A percentile compares a stretch with the other conserved stretches of the same genome.
Conservation (phyloP, 2,329 filamentous ascomycete genomes). For the Apiospora marii region DNA sequence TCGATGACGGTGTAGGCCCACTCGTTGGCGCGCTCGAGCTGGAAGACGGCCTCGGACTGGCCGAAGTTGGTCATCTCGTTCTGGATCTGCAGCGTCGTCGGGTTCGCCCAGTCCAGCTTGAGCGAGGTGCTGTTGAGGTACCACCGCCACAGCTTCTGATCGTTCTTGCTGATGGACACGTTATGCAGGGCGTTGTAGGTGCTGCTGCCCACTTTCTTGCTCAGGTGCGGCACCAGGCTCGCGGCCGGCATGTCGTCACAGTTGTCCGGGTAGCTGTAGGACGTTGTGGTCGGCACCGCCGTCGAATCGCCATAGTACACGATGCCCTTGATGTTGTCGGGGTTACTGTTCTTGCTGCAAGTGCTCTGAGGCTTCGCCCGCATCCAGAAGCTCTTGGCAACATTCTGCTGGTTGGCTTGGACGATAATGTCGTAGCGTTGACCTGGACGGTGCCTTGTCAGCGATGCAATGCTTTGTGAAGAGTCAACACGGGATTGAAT, state of each 20-base stretch:
- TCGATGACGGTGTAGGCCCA: conserved; percentile 46
- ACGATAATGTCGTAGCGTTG: conserved; percentile 57
- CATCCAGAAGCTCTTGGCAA: conserved; percentile 55
- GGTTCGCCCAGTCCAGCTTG: conserved; percentile 54
- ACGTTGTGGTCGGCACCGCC: conserved; percentile 31
- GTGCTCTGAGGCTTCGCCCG: conserved; percentile 51
- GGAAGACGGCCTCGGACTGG: conserved; percentile 40
- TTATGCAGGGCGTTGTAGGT: conserved; percentile 36
- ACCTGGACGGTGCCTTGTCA: conserved; percentile 33
- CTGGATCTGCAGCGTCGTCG: conserved; percentile 48
- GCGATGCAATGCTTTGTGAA: not conserved
- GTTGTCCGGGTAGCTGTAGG: conserved; percentile 32
- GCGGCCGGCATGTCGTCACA: conserved; percentile 47
- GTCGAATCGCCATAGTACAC: conserved; percentile 48
- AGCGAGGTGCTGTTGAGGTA: conserved; percentile 57
- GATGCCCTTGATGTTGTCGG: conserved; percentile 57
- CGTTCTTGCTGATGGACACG: conserved; percentile 38
- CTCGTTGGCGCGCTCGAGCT: conserved; percentile 36
- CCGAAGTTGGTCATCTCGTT: conserved; percentile 37
- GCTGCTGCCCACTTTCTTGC: conserved; percentile 42
- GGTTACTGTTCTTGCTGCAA: conserved; percentile 50
- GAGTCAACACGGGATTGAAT: not conserved
- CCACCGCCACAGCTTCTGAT: conserved; percentile 52
- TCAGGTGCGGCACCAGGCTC: conserved; percentile 45
- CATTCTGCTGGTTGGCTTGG: conserved; percentile 45